Percentiles rank a stretch among this genome's conserved stretches.
phyloP scores from a whole-genome alignment of 805 yeast species.

The Kazachstania psychrophila region DNA sequence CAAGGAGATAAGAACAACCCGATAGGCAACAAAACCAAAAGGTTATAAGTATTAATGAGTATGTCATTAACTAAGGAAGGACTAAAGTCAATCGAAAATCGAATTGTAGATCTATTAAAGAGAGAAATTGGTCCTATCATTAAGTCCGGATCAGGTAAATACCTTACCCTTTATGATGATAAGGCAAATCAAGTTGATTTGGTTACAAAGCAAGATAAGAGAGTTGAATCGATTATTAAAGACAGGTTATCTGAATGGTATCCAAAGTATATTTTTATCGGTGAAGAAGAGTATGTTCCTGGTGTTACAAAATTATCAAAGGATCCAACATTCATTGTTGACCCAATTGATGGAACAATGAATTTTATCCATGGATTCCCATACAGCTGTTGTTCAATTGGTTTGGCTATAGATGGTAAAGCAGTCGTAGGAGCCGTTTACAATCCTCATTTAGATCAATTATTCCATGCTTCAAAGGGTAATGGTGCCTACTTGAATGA shows the following conservation, averaged over 20 bases:
- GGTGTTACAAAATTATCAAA: constrained; percentile 40
- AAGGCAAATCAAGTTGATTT: constrained; percentile 53
- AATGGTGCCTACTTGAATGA: constrained; percentile 47
- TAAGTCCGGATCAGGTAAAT: constrained; percentile 20
- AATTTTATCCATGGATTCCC: constrained; percentile 58
- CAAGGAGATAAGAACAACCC: no score
- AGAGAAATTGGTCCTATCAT: constrained; percentile 24
- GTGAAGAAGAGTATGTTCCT: constrained; percentile 49
- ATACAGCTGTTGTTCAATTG: constrained; percentile 51
- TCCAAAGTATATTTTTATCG: constrained; percentile 47
- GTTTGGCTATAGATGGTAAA: constrained; percentile 39
- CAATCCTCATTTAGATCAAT: constrained; percentile 46
- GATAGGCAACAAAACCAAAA: no score
- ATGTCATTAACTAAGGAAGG: constrained; percentile 17
- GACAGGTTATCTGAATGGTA: constrained; percentile 31
- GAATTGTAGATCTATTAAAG: constrained; percentile 15
- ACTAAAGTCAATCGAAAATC: constrained; percentile 21
- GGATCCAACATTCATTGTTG: constrained; percentile 54
- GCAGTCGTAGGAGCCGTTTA: constrained; percentile 60
- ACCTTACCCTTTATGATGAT: constrained; percentile 36
- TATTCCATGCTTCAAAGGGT: constrained; percentile 48
- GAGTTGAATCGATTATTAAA: constrained; percentile 37
- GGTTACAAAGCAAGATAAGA: constrained; percentile 52
- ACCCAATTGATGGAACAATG: constrained; percentile 59
- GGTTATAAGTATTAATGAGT: no score